These are phyloP conservation scores for Amesomyces nigricolor DNA, from an alignment of 2,329 filamentous ascomycete genomes.

Conservation along the genomic window DNA sequence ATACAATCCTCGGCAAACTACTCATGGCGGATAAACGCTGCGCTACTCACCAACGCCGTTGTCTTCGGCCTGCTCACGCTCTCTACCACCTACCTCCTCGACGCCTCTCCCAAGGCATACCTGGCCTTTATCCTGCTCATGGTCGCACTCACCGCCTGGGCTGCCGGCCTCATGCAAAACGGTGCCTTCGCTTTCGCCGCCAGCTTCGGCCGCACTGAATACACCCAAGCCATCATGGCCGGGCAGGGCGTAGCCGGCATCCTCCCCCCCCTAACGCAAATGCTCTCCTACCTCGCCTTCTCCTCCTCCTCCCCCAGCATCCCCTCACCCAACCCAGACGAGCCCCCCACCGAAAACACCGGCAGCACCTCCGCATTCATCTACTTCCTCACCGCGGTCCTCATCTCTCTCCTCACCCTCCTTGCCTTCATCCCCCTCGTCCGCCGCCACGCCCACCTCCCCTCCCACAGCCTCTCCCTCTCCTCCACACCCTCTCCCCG, in stretches of 20 bases:
- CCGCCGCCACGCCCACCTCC: conserved; percentile 50
- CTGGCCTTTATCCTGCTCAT: conserved; percentile 76
- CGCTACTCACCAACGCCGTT: conserved; percentile 69
- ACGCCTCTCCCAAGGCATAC: conserved; percentile 59
- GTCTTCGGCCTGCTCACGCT: conserved; percentile 73
- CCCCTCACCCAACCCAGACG: conserved; percentile 3
- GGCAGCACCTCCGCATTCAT: conserved; percentile 68
- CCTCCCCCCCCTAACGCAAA: conserved; percentile 79
- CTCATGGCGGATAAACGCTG: conserved; percentile 73
- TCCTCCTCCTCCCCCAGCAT: conserved; percentile 28
- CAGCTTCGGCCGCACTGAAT: conserved; percentile 77
- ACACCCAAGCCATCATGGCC: conserved; percentile 94
- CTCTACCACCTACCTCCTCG: conserved; percentile 66
- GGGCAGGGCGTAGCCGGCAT: conserved; percentile 92
- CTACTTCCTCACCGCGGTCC: conserved; percentile 85
- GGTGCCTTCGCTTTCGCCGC: conserved; percentile 88
- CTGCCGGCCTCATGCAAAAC: conserved; percentile 84
- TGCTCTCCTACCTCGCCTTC: conserved; percentile 70
- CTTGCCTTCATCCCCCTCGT: conserved; percentile 70
- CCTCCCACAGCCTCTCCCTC: conserved; percentile 38
- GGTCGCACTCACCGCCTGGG: conserved; percentile 73
- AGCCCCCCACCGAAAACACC: conserved; percentile 22
- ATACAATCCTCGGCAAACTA: conserved; percentile 82
- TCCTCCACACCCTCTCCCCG: conserved; percentile 36
- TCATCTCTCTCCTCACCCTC: conserved; percentile 64